phyloP scores from a whole-genome alignment of 768 basidiomycete species.

The Kockovaella imperatae region DNA sequence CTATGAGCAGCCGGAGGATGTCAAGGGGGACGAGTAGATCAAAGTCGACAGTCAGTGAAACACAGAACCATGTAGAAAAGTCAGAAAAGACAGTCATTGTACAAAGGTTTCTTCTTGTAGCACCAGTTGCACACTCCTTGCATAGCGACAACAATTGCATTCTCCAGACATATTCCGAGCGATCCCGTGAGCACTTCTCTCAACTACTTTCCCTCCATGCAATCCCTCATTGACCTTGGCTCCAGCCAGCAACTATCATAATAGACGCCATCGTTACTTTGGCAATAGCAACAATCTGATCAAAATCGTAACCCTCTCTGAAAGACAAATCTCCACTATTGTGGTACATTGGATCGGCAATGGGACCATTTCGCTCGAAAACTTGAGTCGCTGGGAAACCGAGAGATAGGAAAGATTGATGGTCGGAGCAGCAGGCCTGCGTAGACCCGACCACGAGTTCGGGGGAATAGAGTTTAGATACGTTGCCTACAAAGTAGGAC shows the following conservation, averaged over 20 bases:
- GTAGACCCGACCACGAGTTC: constrained; percentile 38
- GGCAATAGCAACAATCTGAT: constrained; percentile 72
- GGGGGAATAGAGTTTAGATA: constrained; percentile 66
- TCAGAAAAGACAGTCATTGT: too few relatives aligned
- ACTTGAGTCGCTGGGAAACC: constrained; percentile 82
- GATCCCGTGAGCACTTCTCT: too few relatives aligned
- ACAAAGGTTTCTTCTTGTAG: not conserved
- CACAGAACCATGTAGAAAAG: too few relatives aligned
- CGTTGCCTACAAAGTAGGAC: constrained; percentile 62
- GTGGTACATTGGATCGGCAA: constrained; percentile 51
- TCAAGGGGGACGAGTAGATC: constrained; percentile 4
- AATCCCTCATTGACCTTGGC: too few relatives aligned
- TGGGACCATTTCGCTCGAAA: constrained; percentile 77
- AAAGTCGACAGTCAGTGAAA: not conserved
- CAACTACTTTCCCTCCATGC: too few relatives aligned
- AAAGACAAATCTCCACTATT: constrained; percentile 66
- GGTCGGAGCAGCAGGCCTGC: constrained; percentile 83
- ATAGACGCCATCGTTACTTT: constrained; percentile 77
- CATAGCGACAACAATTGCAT: constrained; percentile 1
- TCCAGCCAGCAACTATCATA: constrained; percentile 56
- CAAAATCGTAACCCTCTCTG: constrained; percentile 71
- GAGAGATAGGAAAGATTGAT: constrained; percentile 60
- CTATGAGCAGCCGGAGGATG: constrained; percentile 31
- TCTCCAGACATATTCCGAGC: not conserved
- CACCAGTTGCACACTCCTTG: not conserved